Evolutionary conservation across 106 monocot genomes (phyloP).

Genomic region (Acorus calamus): DNA sequence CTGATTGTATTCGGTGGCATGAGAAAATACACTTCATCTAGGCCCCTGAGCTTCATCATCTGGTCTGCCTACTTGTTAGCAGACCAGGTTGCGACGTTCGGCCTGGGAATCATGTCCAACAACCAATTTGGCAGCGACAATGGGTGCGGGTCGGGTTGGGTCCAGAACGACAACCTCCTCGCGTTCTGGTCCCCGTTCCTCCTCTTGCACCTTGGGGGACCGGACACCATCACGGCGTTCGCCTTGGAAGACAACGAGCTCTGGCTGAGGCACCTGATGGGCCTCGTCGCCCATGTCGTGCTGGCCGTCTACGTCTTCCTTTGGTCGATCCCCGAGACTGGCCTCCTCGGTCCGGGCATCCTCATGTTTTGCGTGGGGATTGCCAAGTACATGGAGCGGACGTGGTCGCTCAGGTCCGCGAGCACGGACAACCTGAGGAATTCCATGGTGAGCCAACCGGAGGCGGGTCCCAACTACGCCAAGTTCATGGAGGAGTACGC

Average conservation of each 20-base stretch:
- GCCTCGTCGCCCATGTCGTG: too few species aligned
- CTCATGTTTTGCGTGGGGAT: conserved; percentile 18
- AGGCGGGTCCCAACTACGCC: too few species aligned
- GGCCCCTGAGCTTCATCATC: background rate
- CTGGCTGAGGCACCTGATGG: too few species aligned
- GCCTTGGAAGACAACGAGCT: too few species aligned
- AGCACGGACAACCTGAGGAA: too few species aligned
- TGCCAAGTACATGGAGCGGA: conserved; percentile 26
- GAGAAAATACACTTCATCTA: background rate
- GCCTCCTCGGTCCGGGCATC: conserved; percentile 1
- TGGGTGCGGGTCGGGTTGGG: too few species aligned
- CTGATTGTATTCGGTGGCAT: conserved; percentile 8
- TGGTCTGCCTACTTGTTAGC: conserved; percentile 22
- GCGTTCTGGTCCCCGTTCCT: too few species aligned
- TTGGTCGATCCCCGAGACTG: conserved; percentile 4
- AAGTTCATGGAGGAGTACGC: too few species aligned
- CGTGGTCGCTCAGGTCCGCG: conserved; percentile 4
- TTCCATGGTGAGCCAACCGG: too few species aligned
- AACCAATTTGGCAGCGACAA: background rate
- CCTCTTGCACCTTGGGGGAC: too few species aligned
- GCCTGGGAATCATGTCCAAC: conserved; percentile 16
- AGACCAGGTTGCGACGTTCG: conserved; percentile 14
- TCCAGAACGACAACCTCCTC: too few species aligned
- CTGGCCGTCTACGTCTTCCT: conserved; percentile 4
- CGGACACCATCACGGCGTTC: too few species aligned